phyloP scores from a whole-genome alignment of 1,284 basidiomycete genomes.

The Cutaneotrichosporon mucoides region DNA sequence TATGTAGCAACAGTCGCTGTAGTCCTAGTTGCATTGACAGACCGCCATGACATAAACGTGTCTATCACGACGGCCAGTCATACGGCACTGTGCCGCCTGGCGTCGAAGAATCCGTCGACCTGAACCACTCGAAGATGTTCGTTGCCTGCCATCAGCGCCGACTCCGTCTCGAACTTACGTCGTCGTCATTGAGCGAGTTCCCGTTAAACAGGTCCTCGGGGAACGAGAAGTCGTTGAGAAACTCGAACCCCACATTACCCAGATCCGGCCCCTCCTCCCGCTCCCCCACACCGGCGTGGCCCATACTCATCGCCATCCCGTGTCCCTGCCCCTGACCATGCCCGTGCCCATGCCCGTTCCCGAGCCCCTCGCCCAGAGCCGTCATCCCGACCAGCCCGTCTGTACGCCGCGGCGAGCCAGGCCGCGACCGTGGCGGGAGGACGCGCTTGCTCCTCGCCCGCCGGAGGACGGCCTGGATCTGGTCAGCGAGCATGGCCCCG shows the following conservation, averaged over 20 bases:
- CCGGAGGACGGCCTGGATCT: constrained; percentile 4
- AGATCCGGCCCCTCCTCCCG: no score
- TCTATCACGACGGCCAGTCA: background rate
- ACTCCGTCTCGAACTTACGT: background rate
- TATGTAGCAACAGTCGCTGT: no score
- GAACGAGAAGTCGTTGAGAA: constrained; percentile 6
- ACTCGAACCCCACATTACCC: constrained; percentile 1
- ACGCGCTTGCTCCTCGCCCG: constrained; percentile 6
- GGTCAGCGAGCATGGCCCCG: background rate
- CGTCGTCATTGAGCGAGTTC: background rate
- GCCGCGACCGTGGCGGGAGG: background rate
- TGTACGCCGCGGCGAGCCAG: background rate
- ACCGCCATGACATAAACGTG: background rate
- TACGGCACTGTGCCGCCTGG: background rate
- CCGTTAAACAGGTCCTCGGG: constrained; percentile 7
- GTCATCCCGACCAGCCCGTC: no score
- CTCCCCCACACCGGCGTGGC: no score
- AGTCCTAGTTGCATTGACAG: no score
- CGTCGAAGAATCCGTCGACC: background rate
- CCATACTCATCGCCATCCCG: no score
- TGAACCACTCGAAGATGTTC: constrained; percentile 9
- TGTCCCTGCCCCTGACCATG: no score
- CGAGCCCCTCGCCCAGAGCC: no score
- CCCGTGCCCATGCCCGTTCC: no score
- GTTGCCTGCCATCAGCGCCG: background rate